Conservation (phyloP, 768 basidiomycete genomes). For the Macrolepiota fuliginosa region DNA sequence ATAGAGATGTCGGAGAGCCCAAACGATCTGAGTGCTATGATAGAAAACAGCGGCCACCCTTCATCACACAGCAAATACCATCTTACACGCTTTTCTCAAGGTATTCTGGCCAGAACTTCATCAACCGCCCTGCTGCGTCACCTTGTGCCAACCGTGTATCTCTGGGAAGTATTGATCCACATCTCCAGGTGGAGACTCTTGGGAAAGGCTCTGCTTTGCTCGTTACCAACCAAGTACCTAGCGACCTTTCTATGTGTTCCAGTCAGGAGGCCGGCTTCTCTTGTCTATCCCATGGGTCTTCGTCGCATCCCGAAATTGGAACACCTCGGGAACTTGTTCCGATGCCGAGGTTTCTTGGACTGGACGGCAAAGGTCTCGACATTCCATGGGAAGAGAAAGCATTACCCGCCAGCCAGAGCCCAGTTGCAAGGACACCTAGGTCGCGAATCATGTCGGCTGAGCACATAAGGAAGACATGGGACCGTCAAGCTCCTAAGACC, state of each 20-base stretch:
- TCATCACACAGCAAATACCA: conserved; percentile 20
- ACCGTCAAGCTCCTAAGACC: neutral
- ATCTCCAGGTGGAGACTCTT: conserved; percentile 7
- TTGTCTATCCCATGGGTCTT: conserved; percentile 18
- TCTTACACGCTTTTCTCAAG: conserved; percentile 21
- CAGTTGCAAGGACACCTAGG: conserved; percentile 20
- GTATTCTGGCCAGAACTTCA: conserved; percentile 3
- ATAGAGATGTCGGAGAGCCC: conserved; percentile 42
- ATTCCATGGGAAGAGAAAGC: conserved; percentile 27
- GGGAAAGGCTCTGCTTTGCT: conserved; percentile 3
- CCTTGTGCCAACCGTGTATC: conserved; percentile 3
- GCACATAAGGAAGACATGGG: conserved; percentile 13
- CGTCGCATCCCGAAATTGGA: conserved; percentile 16
- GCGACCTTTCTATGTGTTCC: conserved; percentile 4
- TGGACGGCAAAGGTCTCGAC: conserved; percentile 27
- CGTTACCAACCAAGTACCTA: conserved; percentile 8
- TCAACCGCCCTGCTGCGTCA: neutral
- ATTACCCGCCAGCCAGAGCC: conserved; percentile 16
- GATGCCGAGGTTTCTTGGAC: conserved; percentile 30
- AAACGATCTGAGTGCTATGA: conserved; percentile 29
- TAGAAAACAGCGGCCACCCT: conserved; percentile 14
- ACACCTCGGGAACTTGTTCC: conserved; percentile 22
- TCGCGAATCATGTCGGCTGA: conserved; percentile 17
- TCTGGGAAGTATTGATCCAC: conserved; percentile 3
- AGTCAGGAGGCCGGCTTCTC: conserved; percentile 4